These are phyloP conservation scores for Microdochium bolleyi DNA, from an alignment of 2,329 filamentous ascomycete genomes.

Conservation along the genomic window DNA sequence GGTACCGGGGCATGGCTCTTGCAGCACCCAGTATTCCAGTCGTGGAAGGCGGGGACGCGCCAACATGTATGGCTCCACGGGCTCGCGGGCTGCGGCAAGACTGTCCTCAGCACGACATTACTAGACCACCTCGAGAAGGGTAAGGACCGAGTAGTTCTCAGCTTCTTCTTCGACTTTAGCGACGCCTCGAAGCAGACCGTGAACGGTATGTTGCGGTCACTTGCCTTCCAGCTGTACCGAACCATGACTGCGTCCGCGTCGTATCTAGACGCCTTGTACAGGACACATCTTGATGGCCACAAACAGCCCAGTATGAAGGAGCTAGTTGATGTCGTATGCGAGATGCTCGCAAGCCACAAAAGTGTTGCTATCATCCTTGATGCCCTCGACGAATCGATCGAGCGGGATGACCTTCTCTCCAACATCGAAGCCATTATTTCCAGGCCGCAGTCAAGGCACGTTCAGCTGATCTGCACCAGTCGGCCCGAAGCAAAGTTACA, in stretches of 20 bases:
- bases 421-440: constrained; percentile 8
- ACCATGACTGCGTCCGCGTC: not conserved
- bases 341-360: constrained; percentile 11
- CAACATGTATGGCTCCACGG: constrained; percentile 28
- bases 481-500: constrained; percentile 12
- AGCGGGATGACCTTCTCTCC: constrained; percentile 7
- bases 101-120: constrained; percentile 26
- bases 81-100: constrained; percentile 32
- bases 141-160: not conserved
- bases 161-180: constrained; percentile 14
- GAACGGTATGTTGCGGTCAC: constrained; percentile 5
- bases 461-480: constrained; percentile 7
- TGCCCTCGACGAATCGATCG: constrained; percentile 13
- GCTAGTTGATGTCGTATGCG: constrained; percentile 10
- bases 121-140: constrained; percentile 15
- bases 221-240: constrained; percentile 12
- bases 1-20: constrained; percentile 26
- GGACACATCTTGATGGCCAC: constrained; percentile 8
- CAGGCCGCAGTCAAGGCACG: constrained; percentile 1
- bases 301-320: constrained; percentile 12
- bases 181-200: constrained; percentile 10
- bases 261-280: constrained; percentile 6
- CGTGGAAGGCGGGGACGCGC: constrained; percentile 19
- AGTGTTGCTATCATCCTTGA: constrained; percentile 9
- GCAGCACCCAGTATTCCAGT: constrained; percentile 11